Base-by-base conservation (phyloP, 805 yeast genomes). In the Ogataea neopini region DNA sequence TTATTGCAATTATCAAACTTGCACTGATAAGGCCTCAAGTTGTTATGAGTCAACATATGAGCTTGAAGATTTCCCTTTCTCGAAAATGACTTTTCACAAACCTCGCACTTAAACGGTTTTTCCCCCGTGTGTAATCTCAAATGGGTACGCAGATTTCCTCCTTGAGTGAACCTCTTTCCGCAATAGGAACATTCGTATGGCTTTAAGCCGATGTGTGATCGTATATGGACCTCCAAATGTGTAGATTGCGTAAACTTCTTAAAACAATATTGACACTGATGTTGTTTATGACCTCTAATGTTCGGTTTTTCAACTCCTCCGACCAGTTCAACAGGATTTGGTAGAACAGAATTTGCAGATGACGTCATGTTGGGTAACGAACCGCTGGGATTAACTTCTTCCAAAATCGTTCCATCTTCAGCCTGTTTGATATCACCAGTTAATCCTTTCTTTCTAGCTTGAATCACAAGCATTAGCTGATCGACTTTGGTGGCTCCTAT, bases 11-110 rank as follows among this genome's bases (percentile, higher is more conserved):
- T 74, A 64, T 89, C 96, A 50, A 91, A 74, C 58, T 79, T 80
- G 69, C 97, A 91, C 47, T 79, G 77, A 61, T 74, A 88, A 6
- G 96, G 97, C 59, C 86, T 83, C 47, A 80, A 71, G 57, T 86
- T 82, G 47, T 83, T 83, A 68, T 90, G 97, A 0, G 96, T 89
- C 49, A 88, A 70, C 64, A 76, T 73, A 67, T 91, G 98, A 3
- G 96, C 95, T 20, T 92, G 91, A 56, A 88, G 75, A 67, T 91
- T 91, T 14, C 98, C 98, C 66, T 91, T 88, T 59, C 96, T 78
- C 45, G 96, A 88, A 65, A 91, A 91, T 28, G 80, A 74, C 50
- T 88, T 79, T 18, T 80, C 79, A 67, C 98, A 91, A 8, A 78
- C 68, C 15, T 81, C 83, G 70, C 98, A 91, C 30, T 76, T 73